Evolutionary conservation across 192 early-diverging fungal genomes (phyloP), one percentile per base, ranked within the genome.

Genomic region (Coemansia nantahalensis): DNA sequence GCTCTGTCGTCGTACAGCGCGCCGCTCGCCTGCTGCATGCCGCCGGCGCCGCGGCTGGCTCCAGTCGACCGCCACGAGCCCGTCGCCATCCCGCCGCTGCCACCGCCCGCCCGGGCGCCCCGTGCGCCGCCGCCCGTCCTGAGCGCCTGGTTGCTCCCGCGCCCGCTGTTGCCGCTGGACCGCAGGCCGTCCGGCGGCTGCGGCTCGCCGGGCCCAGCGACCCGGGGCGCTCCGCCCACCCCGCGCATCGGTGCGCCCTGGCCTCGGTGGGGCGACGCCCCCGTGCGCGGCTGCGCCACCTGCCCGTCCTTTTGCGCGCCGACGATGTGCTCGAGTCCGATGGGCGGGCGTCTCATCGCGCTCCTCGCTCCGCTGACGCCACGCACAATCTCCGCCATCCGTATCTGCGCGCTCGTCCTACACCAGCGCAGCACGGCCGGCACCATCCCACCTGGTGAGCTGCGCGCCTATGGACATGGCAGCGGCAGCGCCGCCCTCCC

Each of bases 331-430:
- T 72, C 69, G 31, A 61, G 45, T 2, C 62, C 69, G 21, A 72
- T 56, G 38, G 38, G 61, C 16, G 56, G 44, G 43, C 33, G 33
- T 8, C 48, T 40, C 5, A 32, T n/a, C 2, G 39, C 8, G 22
- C 23, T 23, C 45, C 47, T 55, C 17, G 45, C 34, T 16, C 49
- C 35, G 47, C 37, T 33, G 9, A 19, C 22, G 40, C 38, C 44
- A 4, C 44, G 54, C 12, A 35, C 17, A 14, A 47, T 48, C 17
- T 73, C 69, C 1, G 48, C 26, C 26, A 56, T 35, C 57, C 65
- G 65, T 18, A 64, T 45, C 45, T 72, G 62, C 24, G 57, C 59
- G 23, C 68, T 62, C 12, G 61, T 62, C 24, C 68, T 70, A 70
- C 43, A 56, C n/a, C n/a, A n/a, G n/a, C n/a, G n/a, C n/a, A n/a